A percentile compares a stretch with the other conserved stretches of the same genome.
phyloP scores from a whole-genome alignment of 768 basidiomycete genomes.

The Boletus reticulatus region DNA sequence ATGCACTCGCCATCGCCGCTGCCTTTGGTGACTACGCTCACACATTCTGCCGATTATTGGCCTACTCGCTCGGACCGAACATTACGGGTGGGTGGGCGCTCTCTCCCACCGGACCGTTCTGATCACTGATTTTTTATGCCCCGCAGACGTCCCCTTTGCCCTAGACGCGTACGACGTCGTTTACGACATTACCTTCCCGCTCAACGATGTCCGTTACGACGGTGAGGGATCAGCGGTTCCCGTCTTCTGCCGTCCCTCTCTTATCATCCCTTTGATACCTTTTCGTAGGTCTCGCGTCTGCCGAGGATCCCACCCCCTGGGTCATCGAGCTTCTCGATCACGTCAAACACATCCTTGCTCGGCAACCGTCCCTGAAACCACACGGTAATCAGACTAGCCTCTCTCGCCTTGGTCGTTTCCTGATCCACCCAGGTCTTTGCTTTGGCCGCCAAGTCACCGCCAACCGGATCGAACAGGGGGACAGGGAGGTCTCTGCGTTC shows the following conservation, averaged over 20 bases:
- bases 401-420: background rate
- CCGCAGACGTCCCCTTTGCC: constrained; percentile 35
- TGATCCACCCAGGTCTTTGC: constrained; percentile 62
- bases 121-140: background rate
- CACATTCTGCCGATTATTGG: constrained; percentile 50
- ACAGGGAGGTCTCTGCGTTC: too few species aligned
- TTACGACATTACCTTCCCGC: constrained; percentile 59
- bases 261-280: too few species aligned
- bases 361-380: too few species aligned
- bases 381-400: constrained; percentile 39
- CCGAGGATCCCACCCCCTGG: constrained; percentile 47
- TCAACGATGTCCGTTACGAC: constrained; percentile 50
- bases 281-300: too few species aligned
- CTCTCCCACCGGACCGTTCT: background rate
- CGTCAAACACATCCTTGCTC: constrained; percentile 43
- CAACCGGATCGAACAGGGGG: too few species aligned
- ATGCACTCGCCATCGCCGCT: constrained; percentile 28
- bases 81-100: constrained; percentile 16
- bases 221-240: constrained; percentile 76
- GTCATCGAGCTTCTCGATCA: constrained; percentile 65
- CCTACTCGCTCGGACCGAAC: constrained; percentile 25
- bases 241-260: constrained; percentile 38
- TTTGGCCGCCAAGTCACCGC: too few species aligned
- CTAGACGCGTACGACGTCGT: constrained; percentile 77
- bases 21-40: constrained; percentile 52